Evolutionary conservation across 345 rosid species (phyloP).

Genomic region (Jatropha curcas): DNA sequence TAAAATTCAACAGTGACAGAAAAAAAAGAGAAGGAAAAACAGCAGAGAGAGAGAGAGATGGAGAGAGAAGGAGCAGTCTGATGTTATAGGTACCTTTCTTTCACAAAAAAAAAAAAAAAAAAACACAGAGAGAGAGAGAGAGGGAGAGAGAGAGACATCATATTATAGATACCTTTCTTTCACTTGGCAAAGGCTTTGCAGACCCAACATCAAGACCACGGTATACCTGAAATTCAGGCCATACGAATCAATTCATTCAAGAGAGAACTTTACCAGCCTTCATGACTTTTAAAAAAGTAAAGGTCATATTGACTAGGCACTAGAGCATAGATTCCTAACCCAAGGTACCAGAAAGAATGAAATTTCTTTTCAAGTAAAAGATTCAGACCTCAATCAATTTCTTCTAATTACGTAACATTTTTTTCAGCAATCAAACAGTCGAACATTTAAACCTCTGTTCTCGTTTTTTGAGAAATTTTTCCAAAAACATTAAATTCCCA

Average conservation of each 20-base stretch:
- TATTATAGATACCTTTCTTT: conserved; percentile 68
- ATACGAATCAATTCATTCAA: neutral
- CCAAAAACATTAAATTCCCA: neutral
- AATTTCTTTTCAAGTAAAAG: neutral
- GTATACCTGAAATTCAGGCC: conserved; percentile 56
- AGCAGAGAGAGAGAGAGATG: no score
- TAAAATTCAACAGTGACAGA: no score
- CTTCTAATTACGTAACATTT: no score
- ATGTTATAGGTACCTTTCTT: no score
- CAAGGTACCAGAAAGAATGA: neutral
- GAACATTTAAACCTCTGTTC: neutral
- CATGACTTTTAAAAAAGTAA: neutral
- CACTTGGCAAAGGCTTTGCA: conserved; percentile 64
- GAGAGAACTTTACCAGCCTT: neutral
- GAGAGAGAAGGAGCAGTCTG: no score
- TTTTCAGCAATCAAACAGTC: neutral
- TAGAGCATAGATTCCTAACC: neutral
- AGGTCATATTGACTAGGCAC: neutral
- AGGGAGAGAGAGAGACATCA: no score
- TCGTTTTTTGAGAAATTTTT: neutral
- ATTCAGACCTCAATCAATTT: neutral
- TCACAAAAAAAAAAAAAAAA: no score
- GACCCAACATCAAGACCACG: conserved; percentile 86
- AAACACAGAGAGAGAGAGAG: no score
- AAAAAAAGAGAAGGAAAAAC: no score